A percentile compares a stretch with the other conserved stretches of the same genome.
Evolutionary conservation across 169 alveolate genomes (phyloP).

Genomic region (Cryptosporidium andersoni): DNA sequence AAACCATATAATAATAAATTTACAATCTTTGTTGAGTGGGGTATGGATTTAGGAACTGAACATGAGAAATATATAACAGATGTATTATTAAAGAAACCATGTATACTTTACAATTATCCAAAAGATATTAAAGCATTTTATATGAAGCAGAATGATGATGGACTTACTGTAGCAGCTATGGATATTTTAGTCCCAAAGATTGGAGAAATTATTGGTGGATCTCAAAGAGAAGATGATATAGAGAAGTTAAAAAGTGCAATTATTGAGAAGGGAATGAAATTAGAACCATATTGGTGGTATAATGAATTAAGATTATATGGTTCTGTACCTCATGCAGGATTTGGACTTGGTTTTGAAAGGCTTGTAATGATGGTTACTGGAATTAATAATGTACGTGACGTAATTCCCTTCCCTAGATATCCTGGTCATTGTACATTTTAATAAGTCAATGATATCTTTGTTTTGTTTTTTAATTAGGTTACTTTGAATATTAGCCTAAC

Average conservation of each 20-base stretch:
- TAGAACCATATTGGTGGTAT: constrained; percentile 90
- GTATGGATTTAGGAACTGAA: constrained; percentile 96
- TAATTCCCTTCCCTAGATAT: constrained; percentile 98
- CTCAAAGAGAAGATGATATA: constrained; percentile 97
- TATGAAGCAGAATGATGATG: constrained; percentile 94
- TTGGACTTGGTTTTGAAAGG: constrained; percentile 99
- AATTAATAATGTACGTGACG: constrained; percentile 97
- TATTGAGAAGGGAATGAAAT: constrained; percentile 84
- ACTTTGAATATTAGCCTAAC: not conserved
- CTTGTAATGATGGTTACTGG: constrained; percentile 98
- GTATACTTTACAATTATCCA: constrained; percentile 97
- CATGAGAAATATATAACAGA: constrained; percentile 97
- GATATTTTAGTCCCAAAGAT: constrained; percentile 96
- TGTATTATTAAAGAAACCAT: constrained; percentile 94
- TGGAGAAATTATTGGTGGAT: constrained; percentile 99
- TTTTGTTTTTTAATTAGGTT: not conserved
- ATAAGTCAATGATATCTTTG: not conserved
- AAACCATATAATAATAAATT: constrained; percentile 77
- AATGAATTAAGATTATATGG: constrained; percentile 94
- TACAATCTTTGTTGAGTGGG: constrained; percentile 86
- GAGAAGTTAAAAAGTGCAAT: constrained; percentile 90
- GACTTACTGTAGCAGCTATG: constrained; percentile 96
- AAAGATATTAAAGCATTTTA: constrained; percentile 95
- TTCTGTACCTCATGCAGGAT: constrained; percentile 97
- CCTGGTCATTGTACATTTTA: constrained; percentile 94